These are phyloP conservation scores for Corrigiola litoralis DNA, from an alignment of 179 eudicot genomes.

Conservation along the genomic window DNA sequence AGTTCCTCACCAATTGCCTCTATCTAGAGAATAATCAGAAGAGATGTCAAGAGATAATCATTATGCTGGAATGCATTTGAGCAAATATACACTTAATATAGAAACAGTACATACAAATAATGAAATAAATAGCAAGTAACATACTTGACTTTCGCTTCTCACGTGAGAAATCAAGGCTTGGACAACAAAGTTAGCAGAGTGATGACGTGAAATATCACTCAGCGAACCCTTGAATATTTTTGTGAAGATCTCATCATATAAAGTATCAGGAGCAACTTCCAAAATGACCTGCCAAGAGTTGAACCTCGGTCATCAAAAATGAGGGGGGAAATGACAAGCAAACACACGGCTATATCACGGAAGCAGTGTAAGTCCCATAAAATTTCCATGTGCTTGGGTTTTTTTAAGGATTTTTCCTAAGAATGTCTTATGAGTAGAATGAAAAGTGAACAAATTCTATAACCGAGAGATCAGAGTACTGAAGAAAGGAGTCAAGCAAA, in stretches of 20 bases:
- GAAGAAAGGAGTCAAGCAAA: background rate
- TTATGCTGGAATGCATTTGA: too few relatives aligned
- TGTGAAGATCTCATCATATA: slow-evolving; percentile 54
- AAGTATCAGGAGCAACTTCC: slow-evolving; percentile 79
- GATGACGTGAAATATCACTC: slow-evolving; percentile 57
- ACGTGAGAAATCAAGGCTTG: slow-evolving; percentile 84
- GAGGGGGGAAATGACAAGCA: background rate
- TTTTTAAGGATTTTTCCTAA: background rate
- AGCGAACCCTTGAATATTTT: slow-evolving; percentile 63
- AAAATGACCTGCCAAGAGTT: slow-evolving; percentile 62
- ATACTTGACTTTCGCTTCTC: slow-evolving; percentile 63
- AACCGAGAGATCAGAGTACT: background rate
- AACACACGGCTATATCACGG: background rate
- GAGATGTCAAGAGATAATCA: background rate
- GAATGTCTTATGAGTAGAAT: background rate
- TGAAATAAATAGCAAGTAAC: slow-evolving; percentile 23
- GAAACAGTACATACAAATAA: too few relatives aligned
- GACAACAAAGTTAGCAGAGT: slow-evolving; percentile 75
- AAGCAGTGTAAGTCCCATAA: background rate
- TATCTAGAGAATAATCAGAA: slow-evolving; percentile 43
- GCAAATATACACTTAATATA: background rate
- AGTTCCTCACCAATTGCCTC: slow-evolving; percentile 72
- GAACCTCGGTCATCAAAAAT: background rate
- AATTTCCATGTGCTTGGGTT: background rate
- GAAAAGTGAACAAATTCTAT: background rate